Base-by-base conservation (phyloP, 805 yeast species). In the Candida broadrunensis region DNA sequence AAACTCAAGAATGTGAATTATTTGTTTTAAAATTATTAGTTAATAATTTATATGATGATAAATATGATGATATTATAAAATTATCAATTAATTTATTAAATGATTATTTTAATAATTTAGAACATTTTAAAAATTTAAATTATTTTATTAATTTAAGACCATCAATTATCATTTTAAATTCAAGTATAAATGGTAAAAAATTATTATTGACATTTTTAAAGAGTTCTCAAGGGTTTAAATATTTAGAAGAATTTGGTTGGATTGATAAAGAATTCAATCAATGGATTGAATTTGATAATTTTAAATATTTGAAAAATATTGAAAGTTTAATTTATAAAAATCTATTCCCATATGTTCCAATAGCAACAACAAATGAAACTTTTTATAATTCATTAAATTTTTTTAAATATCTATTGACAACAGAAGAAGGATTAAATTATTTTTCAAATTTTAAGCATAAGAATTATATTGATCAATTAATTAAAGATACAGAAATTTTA, bases 381-480 rank as follows among this genome's bases (percentile, higher is more conserved):
- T 14, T 23, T n/a, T 13, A 33, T 17, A 33, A 38, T 13, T 36
- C 48, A 13, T 25, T 44, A 8, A 33, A 87, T 55, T 86, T 91
- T 51, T 88, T 87, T 60, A 86, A 88, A 13, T 87, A 83, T 51
- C 67, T 91, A 35, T 84, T 88, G 1, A 78, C 83, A 39, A 88
- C 97, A 0, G 84, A 78, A 43, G 91, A 86, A 43, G 98, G 98
- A 0, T 70, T 87, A 39, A 70, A 72, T 19, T 64, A 83, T 36
- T 70, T 91, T 35, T 70, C 75, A 16, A 42, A 51, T 30, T 46
- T 48, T 20, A 41, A 52, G 23, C 66, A 75, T 25, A 71, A 71
- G 33, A 78, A 77, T 8, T 72, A 70, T 38, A 49, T 79, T 36
- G 66, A 70, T 12, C 61, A 58, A 25, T 59, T 76, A 32, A 49